A percentile compares a stretch with the other conserved stretches of the same genome.
Conservation (phyloP, 768 basidiomycete genomes). For the Pholiota conissans region DNA sequence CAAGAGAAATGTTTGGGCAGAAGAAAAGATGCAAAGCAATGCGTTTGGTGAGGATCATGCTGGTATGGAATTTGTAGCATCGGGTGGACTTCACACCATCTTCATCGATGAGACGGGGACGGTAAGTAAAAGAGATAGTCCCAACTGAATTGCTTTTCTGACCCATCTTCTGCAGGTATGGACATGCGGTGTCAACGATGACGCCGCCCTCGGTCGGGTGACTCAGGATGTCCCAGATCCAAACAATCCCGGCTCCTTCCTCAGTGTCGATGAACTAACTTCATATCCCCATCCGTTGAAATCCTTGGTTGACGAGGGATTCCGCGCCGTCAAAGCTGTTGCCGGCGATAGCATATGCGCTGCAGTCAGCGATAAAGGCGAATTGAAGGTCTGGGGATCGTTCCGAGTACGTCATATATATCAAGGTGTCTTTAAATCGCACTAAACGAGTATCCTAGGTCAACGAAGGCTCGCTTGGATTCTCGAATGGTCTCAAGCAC, state of each 20-base stretch:
- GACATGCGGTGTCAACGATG: slow-evolving; percentile 87
- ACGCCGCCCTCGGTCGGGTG: slow-evolving; percentile 82
- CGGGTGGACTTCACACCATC: slow-evolving; percentile 88
- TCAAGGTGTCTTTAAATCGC: slow-evolving; percentile 1
- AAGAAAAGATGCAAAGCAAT: slow-evolving; percentile 71
- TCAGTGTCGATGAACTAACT: slow-evolving; percentile 56
- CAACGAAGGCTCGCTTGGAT: slow-evolving; percentile 83
- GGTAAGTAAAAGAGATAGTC: slow-evolving; percentile 48
- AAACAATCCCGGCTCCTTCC: slow-evolving; percentile 53
- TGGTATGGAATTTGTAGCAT: slow-evolving; percentile 80
- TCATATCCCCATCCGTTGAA: slow-evolving; percentile 66
- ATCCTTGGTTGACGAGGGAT: slow-evolving; percentile 71
- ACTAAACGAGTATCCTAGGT: slow-evolving; percentile 39
- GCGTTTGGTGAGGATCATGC: slow-evolving; percentile 69
- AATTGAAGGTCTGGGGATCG: slow-evolving; percentile 84
- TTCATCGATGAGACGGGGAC: slow-evolving; percentile 89
- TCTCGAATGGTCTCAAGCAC: slow-evolving; percentile 62
- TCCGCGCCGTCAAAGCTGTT: slow-evolving; percentile 80
- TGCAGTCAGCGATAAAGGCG: slow-evolving; percentile 77
- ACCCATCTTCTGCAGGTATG: slow-evolving; percentile 56
- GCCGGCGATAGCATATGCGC: slow-evolving; percentile 90
- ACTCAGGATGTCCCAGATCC: slow-evolving; percentile 66
- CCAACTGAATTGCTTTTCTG: slow-evolving; percentile 1
- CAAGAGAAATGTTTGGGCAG: slow-evolving; percentile 73
- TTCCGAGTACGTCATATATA: slow-evolving; percentile 69